A percentile compares a stretch with the other conserved stretches of the same genome.
Evolutionary conservation across 2,329 filamentous ascomycete genomes (phyloP).

Genomic region (Pestalotiopsis fici): DNA sequence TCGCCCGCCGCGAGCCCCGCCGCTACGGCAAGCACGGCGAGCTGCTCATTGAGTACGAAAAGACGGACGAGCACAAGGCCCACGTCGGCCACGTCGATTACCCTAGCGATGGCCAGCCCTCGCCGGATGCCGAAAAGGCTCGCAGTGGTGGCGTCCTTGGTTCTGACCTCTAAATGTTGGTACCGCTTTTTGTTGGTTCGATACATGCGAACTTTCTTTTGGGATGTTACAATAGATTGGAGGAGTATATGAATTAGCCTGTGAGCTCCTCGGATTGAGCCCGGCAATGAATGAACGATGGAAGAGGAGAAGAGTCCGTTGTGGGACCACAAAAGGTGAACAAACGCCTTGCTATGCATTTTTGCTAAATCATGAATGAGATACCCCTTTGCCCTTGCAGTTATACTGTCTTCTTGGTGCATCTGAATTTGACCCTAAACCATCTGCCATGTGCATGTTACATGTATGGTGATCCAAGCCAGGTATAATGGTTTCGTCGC

Average conservation of each 20-base stretch:
- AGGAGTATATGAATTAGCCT: not conserved
- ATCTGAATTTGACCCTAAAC: no score
- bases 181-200: not conserved
- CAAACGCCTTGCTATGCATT: constrained; percentile 7
- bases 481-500: no score
- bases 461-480: not conserved
- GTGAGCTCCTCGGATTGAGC: not conserved
- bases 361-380: constrained; percentile 2
- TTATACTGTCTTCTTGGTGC: not conserved
- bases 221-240: not conserved
- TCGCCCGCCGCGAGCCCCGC: constrained; percentile 49
- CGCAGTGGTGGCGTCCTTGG: constrained; percentile 1
- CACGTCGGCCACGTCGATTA: constrained; percentile 13
- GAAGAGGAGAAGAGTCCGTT: not conserved
- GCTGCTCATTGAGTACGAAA: constrained; percentile 48
- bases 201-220: no score
- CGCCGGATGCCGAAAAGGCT: not conserved
- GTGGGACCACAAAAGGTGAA: not conserved
- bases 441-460: no score
- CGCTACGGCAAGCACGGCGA: constrained; percentile 62
- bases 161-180: not conserved
- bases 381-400: not conserved
- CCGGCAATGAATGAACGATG: not conserved
- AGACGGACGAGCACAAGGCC: constrained; percentile 38
- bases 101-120: not conserved